Base-by-base conservation (phyloP, 805 yeast species). In the Torulaspora franciscae region DNA sequence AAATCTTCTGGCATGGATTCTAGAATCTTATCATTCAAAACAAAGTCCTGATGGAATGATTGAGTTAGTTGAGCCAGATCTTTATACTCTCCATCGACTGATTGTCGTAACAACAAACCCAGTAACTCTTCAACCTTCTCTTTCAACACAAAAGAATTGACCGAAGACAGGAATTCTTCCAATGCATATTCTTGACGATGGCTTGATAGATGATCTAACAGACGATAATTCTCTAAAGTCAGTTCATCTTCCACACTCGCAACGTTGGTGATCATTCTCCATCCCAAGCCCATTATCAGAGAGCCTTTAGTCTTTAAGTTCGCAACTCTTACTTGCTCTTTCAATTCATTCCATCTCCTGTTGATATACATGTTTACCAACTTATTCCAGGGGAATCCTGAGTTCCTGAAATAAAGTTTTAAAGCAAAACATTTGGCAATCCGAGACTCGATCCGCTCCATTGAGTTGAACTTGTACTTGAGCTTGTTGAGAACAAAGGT, bases 271-370 rank as follows among this genome's bases (percentile, higher is more conserved):
- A 66, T 45, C 35, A 52, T 48, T 15, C 56, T 54, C 54, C 59
- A 56, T 37, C 49, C 59, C 37, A 32, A 54, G 36, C 37, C 54
- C 34, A 47, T 58, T 52, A 43, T 61, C 39, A 49, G 52, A 43
- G 33, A 45, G 41, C 68, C 69, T 55, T 40, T 58, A 27, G 47
- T 62, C 51, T 40, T 58, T 48, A 34, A 50, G 47, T 46, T 64
- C 52, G 37, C 59, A 6, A 30, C 51, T 42, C 24, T 54, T 44
- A 24, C 59, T 23, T 23, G 54, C 28, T 45, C 54, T 50, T 6
- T 52, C 15, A 34, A 54, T n/a, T 24, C 48, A 4, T 42, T 49
- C 61, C 47, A 64, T 36, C 49, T 51, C 24, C 45, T 40, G 8
- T 45, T 48, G 27, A 45, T 44, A 17, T 44, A 44, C 10, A 48